phyloP scores from a whole-genome alignment of 441 rosid species.

The Manihot esculenta region DNA sequence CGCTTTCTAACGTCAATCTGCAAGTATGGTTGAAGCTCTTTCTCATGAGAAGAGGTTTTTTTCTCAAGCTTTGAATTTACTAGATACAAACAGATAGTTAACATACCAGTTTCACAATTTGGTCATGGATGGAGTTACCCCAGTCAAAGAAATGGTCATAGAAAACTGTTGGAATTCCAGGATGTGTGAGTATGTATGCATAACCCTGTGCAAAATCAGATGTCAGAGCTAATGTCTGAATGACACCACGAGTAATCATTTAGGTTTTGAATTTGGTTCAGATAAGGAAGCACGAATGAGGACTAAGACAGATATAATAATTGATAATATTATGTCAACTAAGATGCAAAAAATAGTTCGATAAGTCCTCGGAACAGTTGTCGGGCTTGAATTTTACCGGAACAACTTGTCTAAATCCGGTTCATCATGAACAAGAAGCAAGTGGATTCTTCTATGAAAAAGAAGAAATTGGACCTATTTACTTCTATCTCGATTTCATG shows the following conservation, averaged over 20 bases:
- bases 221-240: constrained; percentile 1
- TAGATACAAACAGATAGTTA: neutral
- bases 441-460: too few species aligned
- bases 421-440: too few species aligned
- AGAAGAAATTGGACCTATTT: too few species aligned
- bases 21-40: constrained; percentile 15
- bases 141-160: constrained; percentile 86
- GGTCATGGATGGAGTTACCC: constrained; percentile 63
- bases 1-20: constrained; percentile 69
- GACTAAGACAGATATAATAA: constrained; percentile 1
- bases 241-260: neutral
- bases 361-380: too few species aligned
- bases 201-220: constrained; percentile 54
- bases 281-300: neutral
- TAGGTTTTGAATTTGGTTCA: neutral
- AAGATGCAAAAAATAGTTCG: neutral
- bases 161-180: constrained; percentile 82
- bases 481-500: too few species aligned
- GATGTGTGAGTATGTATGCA: constrained; percentile 85
- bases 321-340: neutral
- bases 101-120: constrained; percentile 76
- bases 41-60: neutral
- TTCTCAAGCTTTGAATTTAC: neutral
- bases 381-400: too few species aligned
- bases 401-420: too few species aligned